Conservation (phyloP, 2,329 filamentous ascomycete species). For the Ophiostoma pallidulum region DNA sequence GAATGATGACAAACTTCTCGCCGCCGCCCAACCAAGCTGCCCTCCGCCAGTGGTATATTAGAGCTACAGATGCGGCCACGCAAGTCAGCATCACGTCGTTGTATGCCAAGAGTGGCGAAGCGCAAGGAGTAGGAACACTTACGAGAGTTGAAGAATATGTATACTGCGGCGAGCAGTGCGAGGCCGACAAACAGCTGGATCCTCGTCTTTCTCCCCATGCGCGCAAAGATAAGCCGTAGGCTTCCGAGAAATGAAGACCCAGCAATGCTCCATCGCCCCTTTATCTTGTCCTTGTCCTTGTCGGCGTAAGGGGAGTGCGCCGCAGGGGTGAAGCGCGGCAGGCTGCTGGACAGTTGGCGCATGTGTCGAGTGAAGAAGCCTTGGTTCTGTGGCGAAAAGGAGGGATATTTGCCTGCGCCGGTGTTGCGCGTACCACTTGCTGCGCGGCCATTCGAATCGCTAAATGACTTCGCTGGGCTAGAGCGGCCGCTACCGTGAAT, state of each 20-base stretch:
- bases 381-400: slow-evolving; percentile 70
- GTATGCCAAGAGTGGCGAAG: not conserved
- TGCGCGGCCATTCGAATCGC: slow-evolving; percentile 43
- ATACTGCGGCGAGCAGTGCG: slow-evolving; percentile 49
- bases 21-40: slow-evolving; percentile 69
- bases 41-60: slow-evolving; percentile 58
- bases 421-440: slow-evolving; percentile 37
- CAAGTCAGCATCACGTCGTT: not conserved
- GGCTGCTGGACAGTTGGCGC: slow-evolving; percentile 66
- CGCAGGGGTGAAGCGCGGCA: slow-evolving; percentile 58
- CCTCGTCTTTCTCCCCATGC: slow-evolving; percentile 56
- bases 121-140: slow-evolving; percentile 32
- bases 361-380: slow-evolving; percentile 84
- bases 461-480: slow-evolving; percentile 56
- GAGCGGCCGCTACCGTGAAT: slow-evolving; percentile 10
- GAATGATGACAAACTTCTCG: slow-evolving; percentile 83
- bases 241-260: slow-evolving; percentile 39
- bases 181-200: slow-evolving; percentile 51
- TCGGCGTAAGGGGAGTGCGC: slow-evolving; percentile 47
- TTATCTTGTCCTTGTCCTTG: slow-evolving; percentile 76
- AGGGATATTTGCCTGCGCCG: slow-evolving; percentile 64
- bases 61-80: slow-evolving; percentile 29
- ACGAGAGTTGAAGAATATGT: slow-evolving; percentile 66
- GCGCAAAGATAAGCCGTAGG: slow-evolving; percentile 35
- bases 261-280: slow-evolving; percentile 44